Percentiles rank a stretch among this genome's conserved stretches.
These are phyloP conservation scores for Amanita fuliginea DNA, from an alignment of 768 basidiomycete genomes.

Conservation along the genomic window DNA sequence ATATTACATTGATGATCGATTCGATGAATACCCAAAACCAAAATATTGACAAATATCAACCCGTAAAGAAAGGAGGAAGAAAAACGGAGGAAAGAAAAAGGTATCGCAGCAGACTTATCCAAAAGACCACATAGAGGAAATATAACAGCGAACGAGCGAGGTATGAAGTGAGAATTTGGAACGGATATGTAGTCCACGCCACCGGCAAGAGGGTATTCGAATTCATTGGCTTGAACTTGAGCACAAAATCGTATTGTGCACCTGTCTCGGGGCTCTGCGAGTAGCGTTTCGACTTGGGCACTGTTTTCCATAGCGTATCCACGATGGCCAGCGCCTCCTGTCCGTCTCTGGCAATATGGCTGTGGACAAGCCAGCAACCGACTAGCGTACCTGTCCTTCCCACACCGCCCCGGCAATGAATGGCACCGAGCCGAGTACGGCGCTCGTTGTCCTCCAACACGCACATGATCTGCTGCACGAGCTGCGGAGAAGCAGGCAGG, in stretches of 20 bases:
- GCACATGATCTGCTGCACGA: slow-evolving; percentile 47
- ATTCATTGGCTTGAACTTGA: slow-evolving; percentile 31
- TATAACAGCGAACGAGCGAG: not conserved
- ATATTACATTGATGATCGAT: slow-evolving; percentile 5
- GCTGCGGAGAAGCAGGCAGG: slow-evolving; percentile 46
- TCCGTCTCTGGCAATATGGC: slow-evolving; percentile 48
- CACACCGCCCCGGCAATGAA: slow-evolving; percentile 74
- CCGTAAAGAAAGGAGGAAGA: too few relatives aligned
- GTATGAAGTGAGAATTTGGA: not conserved
- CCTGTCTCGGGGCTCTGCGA: slow-evolving; percentile 76
- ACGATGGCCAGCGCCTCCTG: slow-evolving; percentile 55
- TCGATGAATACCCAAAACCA: not conserved
- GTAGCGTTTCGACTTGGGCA: slow-evolving; percentile 69
- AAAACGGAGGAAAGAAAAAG: not conserved
- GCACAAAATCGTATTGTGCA: slow-evolving; percentile 66
- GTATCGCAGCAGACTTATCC: not conserved
- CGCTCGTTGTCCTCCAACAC: slow-evolving; percentile 50
- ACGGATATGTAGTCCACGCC: not conserved
- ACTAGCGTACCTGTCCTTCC: slow-evolving; percentile 54
- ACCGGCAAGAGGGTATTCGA: not conserved
- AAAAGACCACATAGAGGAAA: not conserved
- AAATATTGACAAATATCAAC: slow-evolving; percentile 1
- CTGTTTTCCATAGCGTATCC: slow-evolving; percentile 59
- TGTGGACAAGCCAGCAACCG: slow-evolving; percentile 72
- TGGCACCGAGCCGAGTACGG: slow-evolving; percentile 51